Base-by-base conservation (phyloP, 257 asterid species). In the Linaria vulgaris region DNA sequence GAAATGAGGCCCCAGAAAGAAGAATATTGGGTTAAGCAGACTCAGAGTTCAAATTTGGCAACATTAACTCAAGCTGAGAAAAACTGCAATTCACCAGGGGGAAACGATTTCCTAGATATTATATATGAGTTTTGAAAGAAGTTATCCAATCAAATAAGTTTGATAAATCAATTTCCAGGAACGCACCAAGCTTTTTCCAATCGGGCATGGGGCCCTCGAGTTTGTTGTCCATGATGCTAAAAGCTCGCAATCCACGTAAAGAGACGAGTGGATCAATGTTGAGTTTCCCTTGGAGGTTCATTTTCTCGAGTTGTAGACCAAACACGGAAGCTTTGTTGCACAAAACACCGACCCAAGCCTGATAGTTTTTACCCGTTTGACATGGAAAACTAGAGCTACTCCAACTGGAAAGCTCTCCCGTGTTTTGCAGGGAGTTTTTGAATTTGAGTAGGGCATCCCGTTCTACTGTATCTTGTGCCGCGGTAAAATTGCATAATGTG, bases 181-280 rank as follows among this genome's bases (percentile, higher is more conserved):
- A n/a, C n/a, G 96, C 85, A 4, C 85, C 81, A 24, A 92, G 79
- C 73, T 83, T 92, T 46, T 83, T 74, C 96, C 97, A 89, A 63
- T 87, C 94, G 0, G 97, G 99, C 95, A 89, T 89, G 17, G 63
- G 31, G 19, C 99, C 99, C 25, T 83, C 82, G 19, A 92, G 85
- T 51, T 12, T 63, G 41, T 92, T 92, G 76, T 82, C 75, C 85
- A 71, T 89, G 62, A 92, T 73, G 74, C 97, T 89, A 4, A 92
- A 76, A 6, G 90, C 83, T 54, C 97, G 69, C 34, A 92, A 37
- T 45, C 31, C 73, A 0, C 47, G 89, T 20, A 92, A 38, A 0
- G 86, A 69, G 3, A 61, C 63, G 1, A 92, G 91, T 13, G 95
- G 31, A 17, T 85, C 89, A 1, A 87, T 79, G 37, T 92, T 87